Evolutionary conservation across 164 flowering plant genomes (phyloP).

Genomic region (Protea cynaroides): DNA sequence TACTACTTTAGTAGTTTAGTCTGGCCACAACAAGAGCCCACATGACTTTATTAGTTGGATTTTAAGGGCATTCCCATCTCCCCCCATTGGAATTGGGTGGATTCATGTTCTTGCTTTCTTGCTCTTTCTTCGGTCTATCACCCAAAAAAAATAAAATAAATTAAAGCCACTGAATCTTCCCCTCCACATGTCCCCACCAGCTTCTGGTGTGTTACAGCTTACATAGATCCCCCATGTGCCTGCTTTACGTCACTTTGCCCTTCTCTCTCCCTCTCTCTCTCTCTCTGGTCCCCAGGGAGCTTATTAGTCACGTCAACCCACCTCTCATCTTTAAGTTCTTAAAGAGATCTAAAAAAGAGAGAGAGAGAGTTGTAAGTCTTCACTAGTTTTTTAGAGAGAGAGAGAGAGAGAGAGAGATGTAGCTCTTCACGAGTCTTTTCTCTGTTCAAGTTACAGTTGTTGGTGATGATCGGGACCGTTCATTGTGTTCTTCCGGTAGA

Average conservation of each 20-base stretch:
- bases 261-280: neutral
- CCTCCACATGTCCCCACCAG: conserved; percentile 1
- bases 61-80: conserved; percentile 7
- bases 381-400: too few species aligned
- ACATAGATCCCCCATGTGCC: conserved; percentile 5
- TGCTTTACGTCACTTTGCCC: neutral
- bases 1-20: conserved; percentile 16
- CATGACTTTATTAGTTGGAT: conserved; percentile 23
- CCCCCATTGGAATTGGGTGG: conserved; percentile 27
- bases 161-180: neutral
- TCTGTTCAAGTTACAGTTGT: too few species aligned
- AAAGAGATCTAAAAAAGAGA: too few species aligned
- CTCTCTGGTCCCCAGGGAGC: too few species aligned
- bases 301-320: too few species aligned
- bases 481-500: too few species aligned
- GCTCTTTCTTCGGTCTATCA: neutral
- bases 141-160: neutral
- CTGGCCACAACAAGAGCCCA: conserved; percentile 30
- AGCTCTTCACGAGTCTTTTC: too few species aligned
- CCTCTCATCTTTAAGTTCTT: too few species aligned
- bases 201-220: neutral
- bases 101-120: conserved; percentile 23
- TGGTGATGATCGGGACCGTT: too few species aligned
- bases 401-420: too few species aligned
- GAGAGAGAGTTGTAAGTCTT: too few species aligned